A percentile compares a stretch with the other conserved stretches of the same genome.
Evolutionary conservation across 169 alveolate genomes (phyloP).

Genomic region (Eimeria necatrix): DNA sequence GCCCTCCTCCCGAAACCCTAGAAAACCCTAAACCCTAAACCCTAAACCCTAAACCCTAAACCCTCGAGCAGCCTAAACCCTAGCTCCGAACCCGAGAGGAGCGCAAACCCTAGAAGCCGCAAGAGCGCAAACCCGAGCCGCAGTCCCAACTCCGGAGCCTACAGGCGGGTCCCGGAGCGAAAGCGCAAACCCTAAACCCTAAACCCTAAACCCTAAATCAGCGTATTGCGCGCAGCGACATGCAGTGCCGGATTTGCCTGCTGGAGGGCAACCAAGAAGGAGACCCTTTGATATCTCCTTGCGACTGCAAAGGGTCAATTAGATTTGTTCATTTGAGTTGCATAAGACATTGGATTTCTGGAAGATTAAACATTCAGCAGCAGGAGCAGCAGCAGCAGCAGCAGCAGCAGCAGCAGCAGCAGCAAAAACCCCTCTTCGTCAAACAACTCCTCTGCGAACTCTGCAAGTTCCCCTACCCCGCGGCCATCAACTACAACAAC

Average conservation of each 20-base stretch:
- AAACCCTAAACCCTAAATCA: too few species aligned
- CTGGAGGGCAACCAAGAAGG: slow-evolving; percentile 93
- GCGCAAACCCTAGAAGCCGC: too few species aligned
- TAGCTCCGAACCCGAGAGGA: too few species aligned
- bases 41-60: too few species aligned
- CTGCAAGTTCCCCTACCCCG: slow-evolving; percentile 94
- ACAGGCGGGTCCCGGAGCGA: too few species aligned
- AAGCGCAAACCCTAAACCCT: too few species aligned
- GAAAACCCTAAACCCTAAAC: too few species aligned
- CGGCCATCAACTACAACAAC: slow-evolving; percentile 87
- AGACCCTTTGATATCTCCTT: slow-evolving; percentile 97
- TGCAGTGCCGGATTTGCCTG: slow-evolving; percentile 96
- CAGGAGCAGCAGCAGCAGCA: background rate
- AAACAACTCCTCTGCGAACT: slow-evolving; percentile 95
- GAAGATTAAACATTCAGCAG: slow-evolving; percentile 89
- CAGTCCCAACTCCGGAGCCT: too few species aligned
- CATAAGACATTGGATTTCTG: slow-evolving; percentile 96
- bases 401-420: slow-evolving; percentile 16
- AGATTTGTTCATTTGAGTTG: slow-evolving; percentile 97
- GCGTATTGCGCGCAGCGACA: slow-evolving; percentile 21
- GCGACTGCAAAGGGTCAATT: slow-evolving; percentile 97
- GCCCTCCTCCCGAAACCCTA: too few species aligned
- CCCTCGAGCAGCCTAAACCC: too few species aligned
- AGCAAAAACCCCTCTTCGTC: slow-evolving; percentile 89
- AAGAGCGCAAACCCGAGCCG: too few species aligned